phyloP scores from a whole-genome alignment of 1,284 basidiomycete genomes.

The Microbotryomycetes sp. region DNA sequence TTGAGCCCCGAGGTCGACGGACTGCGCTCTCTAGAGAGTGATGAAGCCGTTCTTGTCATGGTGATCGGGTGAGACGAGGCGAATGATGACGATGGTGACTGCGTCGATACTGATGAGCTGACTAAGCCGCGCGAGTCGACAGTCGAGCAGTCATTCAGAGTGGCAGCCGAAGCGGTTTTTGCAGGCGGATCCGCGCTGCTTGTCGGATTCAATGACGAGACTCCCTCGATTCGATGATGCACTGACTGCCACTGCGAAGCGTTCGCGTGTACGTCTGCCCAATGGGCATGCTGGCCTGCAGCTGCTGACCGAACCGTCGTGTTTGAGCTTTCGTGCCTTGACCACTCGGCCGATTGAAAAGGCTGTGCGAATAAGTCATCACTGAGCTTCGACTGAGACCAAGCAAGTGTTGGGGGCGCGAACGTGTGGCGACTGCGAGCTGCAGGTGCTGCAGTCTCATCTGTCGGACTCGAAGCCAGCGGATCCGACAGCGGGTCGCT shows the following conservation, averaged over 20 bases:
- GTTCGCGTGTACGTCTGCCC: too few species aligned
- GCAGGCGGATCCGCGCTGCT: too few species aligned
- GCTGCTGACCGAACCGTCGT: neutral
- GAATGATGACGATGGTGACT: neutral
- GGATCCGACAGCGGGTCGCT: neutral
- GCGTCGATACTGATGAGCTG: neutral
- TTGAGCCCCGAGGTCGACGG: conserved; percentile 13
- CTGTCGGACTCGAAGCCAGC: too few species aligned
- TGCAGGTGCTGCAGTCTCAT: too few species aligned
- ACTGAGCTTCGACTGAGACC: neutral
- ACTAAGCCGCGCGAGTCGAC: too few species aligned
- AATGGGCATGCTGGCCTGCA: too few species aligned
- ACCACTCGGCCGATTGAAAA: conserved; percentile 5
- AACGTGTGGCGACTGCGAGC: too few species aligned
- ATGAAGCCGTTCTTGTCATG: neutral
- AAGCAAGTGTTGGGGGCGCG: neutral
- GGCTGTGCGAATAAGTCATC: conserved; percentile 13
- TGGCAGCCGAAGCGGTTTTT: too few species aligned
- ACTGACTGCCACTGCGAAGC: too few species aligned
- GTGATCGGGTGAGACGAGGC: neutral
- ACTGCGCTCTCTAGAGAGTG: neutral
- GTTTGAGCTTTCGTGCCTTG: neutral
- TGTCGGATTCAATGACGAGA: too few species aligned
- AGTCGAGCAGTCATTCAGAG: too few species aligned
- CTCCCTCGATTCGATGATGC: too few species aligned